A percentile compares a stretch with the other conserved stretches of the same genome.
Conservation (phyloP, 1,284 basidiomycete species). For the Xerocomus cyaneibrunnescens region DNA sequence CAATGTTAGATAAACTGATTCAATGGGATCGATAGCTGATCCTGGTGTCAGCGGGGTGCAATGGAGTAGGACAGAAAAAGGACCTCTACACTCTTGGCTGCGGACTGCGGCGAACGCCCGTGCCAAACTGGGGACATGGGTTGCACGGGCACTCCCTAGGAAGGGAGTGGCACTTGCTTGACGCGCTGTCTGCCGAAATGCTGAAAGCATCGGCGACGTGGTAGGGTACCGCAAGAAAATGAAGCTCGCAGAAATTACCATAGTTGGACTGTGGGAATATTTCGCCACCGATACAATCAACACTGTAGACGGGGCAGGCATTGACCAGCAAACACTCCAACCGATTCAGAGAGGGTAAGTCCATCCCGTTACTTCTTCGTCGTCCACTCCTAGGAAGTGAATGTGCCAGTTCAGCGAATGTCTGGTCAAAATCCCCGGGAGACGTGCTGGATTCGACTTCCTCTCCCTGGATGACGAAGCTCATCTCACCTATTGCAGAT, state of each 20-base stretch:
- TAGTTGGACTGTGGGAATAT: constrained; percentile 30
- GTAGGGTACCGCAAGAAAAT: not conserved
- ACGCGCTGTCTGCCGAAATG: constrained; percentile 13
- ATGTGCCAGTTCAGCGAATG: not conserved
- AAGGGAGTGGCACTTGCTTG: constrained; percentile 8
- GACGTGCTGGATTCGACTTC: constrained; percentile 41
- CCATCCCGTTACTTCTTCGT: constrained; percentile 13
- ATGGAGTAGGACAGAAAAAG: not conserved
- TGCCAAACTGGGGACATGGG: not conserved
- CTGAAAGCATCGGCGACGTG: constrained; percentile 18
- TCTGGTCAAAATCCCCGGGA: constrained; percentile 15
- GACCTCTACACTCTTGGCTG: constrained; percentile 19
- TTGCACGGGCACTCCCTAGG: not conserved
- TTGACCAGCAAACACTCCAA: constrained; percentile 33
- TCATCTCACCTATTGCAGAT: constrained; percentile 25
- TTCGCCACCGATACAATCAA: not conserved
- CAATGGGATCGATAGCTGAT: constrained; percentile 42
- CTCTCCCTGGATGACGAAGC: constrained; percentile 39
- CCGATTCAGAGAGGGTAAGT: constrained; percentile 45
- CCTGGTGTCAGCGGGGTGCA: constrained; percentile 11
- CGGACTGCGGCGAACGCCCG: constrained; percentile 14
- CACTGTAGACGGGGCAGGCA: not conserved
- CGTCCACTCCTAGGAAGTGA: not conserved
- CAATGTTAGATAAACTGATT: constrained; percentile 59
- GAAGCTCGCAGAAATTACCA: constrained; percentile 20